Percentiles rank a stretch among this genome's conserved stretches.
phyloP scores from a whole-genome alignment of 148 eudicot genomes.

The Rhododendron ovatum region DNA sequence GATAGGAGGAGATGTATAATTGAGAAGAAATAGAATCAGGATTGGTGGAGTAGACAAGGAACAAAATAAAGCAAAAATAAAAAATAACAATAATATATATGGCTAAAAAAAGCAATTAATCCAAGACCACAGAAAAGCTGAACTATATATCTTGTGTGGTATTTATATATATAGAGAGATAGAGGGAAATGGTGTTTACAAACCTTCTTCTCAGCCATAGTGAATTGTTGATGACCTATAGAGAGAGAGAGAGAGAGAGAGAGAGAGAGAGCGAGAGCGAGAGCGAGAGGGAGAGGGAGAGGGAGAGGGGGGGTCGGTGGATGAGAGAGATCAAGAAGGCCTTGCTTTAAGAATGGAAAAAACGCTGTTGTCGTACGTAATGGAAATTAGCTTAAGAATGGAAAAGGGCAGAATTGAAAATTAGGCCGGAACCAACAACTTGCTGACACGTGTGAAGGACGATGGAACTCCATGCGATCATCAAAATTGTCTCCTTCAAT shows the following conservation, averaged over 20 bases:
- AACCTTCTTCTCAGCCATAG: constrained; percentile 12
- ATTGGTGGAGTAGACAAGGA: not conserved
- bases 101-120: not conserved
- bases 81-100: too few relatives aligned
- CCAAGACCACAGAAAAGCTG: not conserved
- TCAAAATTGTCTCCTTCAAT: not conserved
- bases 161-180: not conserved
- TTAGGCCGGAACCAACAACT: not conserved
- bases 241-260: not conserved
- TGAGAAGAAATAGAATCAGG: not conserved
- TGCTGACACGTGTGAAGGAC: not conserved
- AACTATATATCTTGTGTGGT: not conserved
- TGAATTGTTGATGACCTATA: not conserved
- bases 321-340: not conserved
- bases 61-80: not conserved
- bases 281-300: not conserved
- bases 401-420: not conserved
- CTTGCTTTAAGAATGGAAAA: not conserved
- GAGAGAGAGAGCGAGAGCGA: not conserved
- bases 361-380: not conserved
- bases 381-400: not conserved
- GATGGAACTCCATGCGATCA: not conserved
- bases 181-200: not conserved
- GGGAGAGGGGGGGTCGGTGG: not conserved
- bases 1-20: not conserved